Conservation (phyloP, 129 eudicot genomes). For the Deinandra increscens region DNA sequence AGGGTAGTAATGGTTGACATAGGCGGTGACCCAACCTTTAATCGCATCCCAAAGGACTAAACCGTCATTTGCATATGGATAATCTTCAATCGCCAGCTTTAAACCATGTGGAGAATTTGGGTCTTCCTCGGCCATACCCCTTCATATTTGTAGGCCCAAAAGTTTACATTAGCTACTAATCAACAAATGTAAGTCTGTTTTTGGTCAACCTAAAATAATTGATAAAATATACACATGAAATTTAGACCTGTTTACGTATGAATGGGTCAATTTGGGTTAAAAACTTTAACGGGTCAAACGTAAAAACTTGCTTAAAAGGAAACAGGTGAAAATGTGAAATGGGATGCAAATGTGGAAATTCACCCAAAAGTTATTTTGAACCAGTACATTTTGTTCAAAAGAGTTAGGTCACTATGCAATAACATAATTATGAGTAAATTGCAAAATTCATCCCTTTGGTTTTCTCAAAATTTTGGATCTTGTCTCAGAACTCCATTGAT, state of each 20-base stretch:
- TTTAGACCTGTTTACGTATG: neutral
- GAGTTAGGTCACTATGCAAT: too few relatives aligned
- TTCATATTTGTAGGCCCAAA: slow-evolving; percentile 9
- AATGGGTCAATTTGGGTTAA: neutral
- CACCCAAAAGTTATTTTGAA: too few relatives aligned
- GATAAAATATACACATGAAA: neutral
- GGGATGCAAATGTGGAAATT: neutral
- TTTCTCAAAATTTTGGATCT: neutral
- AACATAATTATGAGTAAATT: too few relatives aligned
- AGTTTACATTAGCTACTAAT: neutral
- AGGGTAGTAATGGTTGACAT: slow-evolving; percentile 63
- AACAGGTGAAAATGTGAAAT: neutral
- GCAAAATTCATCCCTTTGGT: neutral
- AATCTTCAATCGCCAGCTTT: slow-evolving; percentile 72
- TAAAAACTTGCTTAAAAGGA: neutral
- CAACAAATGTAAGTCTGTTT: neutral
- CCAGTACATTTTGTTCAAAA: too few relatives aligned
- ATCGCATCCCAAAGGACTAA: slow-evolving; percentile 70
- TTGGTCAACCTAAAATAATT: neutral
- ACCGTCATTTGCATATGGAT: slow-evolving; percentile 86
- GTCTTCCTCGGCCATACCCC: slow-evolving; percentile 86
- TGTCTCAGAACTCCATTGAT: neutral
- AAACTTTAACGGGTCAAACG: neutral
- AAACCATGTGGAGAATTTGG: slow-evolving; percentile 78
- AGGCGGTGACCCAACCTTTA: slow-evolving; percentile 69